Evolutionary conservation across 805 yeast species (phyloP), one percentile per base, ranked within the genome.

Genomic region (Peterozyma xylosa): DNA sequence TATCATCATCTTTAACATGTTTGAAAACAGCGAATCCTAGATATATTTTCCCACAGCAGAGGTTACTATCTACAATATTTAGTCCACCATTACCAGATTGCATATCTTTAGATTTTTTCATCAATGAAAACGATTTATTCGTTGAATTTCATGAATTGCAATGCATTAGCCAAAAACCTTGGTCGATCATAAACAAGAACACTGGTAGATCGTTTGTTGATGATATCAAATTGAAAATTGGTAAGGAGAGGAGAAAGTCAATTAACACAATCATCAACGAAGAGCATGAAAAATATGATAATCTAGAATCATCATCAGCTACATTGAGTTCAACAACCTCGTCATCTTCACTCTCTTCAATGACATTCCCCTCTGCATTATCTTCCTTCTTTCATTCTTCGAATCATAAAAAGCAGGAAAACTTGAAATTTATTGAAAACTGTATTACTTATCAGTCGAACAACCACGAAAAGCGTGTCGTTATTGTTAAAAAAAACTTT

Each of bases 71-170:
- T 2, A 39, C 45, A 2, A 38, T 48, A 16, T 73, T 74, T 43
- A 71, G 70, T 45, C 83, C 83, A 6, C 62, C 58, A 18, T 53
- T 79, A 39, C 74, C 78, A 11, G 55, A 63, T 2, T 59, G 63
- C 10, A 62, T 80, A 5, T 63, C 81, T 2, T 55, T 82, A 36
- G 91, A 84, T 52, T 52, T 82, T 27, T 74, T 74, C 43, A 61
- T 82, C 17, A 68, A 72, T 48, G 82, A 78, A 56, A 78, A 82
- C 16, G 89, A 84, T 52, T 56, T 82, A 3, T 68, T 81, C 18
- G 59, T 82, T 6, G 89, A 82, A 43, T 60, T 81, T 45, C 74
- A 77, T 53, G 70, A 71, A 42, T 54, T 82, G 33, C 65, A 62
- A 32, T 60, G 60, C 17, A 70, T 82, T 9, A 68, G 68, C 0